Conservation (phyloP, 2,329 filamentous ascomycete genomes). For the Fonsecaea erecta region DNA sequence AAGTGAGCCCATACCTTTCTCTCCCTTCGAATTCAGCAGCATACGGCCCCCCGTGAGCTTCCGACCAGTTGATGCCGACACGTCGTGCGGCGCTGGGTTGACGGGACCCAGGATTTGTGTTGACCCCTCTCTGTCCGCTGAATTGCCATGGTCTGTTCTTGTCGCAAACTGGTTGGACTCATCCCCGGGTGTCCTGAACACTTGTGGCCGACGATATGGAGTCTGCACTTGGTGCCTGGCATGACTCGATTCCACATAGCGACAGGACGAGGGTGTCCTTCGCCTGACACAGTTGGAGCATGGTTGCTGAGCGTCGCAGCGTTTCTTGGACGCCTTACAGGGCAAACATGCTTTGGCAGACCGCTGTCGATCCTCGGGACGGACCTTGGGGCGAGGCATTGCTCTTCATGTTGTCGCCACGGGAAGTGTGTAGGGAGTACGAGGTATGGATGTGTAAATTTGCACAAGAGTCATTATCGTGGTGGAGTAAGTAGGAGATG, state of each 20-base stretch:
- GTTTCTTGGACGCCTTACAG: conserved; percentile 58
- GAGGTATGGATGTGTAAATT: neutral
- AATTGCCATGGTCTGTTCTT: neutral
- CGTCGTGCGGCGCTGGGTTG: conserved; percentile 20
- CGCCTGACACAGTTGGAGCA: conserved; percentile 55
- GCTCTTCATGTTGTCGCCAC: neutral
- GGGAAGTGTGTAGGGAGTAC: neutral
- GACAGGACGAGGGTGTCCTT: conserved; percentile 48
- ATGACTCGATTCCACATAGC: conserved; percentile 35
- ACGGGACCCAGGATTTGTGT: neutral
- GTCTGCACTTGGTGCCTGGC: neutral
- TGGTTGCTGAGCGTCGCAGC: conserved; percentile 56
- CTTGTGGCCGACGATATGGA: neutral
- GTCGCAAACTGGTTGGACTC: neutral
- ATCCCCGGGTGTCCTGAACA: neutral
- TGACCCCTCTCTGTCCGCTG: neutral
- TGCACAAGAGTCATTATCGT: conserved; percentile 11
- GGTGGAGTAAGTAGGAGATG: neutral
- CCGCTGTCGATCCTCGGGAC: conserved; percentile 55
- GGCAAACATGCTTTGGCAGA: conserved; percentile 56
- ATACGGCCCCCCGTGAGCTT: conserved; percentile 46
- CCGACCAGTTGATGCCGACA: conserved; percentile 37
- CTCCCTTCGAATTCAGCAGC: conserved; percentile 59
- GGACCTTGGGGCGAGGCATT: conserved; percentile 60
- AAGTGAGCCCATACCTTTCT: conserved; percentile 49